Evolutionary conservation across 352 stramenopile genomes (phyloP).

Genomic region (Globisporangium camurandrum): DNA sequence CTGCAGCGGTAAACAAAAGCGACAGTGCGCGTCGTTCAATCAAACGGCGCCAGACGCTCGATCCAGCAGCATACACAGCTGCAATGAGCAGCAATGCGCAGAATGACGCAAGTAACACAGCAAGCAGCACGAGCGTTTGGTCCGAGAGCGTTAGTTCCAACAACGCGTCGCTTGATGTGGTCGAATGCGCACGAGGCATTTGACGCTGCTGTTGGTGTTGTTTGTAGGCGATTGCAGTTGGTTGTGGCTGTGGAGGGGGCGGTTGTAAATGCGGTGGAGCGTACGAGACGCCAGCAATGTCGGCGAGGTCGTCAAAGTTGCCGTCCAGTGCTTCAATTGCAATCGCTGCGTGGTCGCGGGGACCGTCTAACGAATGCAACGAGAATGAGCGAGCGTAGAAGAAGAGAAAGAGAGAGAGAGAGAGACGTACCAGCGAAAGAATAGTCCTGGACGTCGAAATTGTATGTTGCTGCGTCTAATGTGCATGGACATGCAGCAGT

Average conservation of each 20-base stretch:
- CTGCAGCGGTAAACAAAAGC: constrained; percentile 33
- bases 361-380: constrained; percentile 23
- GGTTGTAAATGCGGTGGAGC: background rate
- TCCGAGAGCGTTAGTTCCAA: constrained; percentile 51
- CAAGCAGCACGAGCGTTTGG: constrained; percentile 45
- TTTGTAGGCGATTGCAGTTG: background rate
- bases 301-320: constrained; percentile 34
- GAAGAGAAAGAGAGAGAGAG: background rate
- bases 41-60: constrained; percentile 32
- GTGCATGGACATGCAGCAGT: background rate
- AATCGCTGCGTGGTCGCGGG: constrained; percentile 28
- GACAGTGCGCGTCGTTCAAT: constrained; percentile 34
- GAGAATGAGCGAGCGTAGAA: background rate
- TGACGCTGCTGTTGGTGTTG: background rate
- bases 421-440: constrained; percentile 44
- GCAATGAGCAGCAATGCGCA: too few relatives aligned
- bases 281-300: background rate
- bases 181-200: background rate
- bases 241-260: background rate
- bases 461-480: constrained; percentile 16
- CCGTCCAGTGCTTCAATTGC: constrained; percentile 54
- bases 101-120: too few relatives aligned
- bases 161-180: constrained; percentile 11
- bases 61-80: constrained; percentile 26
- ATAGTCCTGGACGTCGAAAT: constrained; percentile 64